Evolutionary conservation across 2,329 filamentous ascomycete species (phyloP), one percentile per base, ranked within the genome.

Genomic region (Ophiostoma angusticollis): DNA sequence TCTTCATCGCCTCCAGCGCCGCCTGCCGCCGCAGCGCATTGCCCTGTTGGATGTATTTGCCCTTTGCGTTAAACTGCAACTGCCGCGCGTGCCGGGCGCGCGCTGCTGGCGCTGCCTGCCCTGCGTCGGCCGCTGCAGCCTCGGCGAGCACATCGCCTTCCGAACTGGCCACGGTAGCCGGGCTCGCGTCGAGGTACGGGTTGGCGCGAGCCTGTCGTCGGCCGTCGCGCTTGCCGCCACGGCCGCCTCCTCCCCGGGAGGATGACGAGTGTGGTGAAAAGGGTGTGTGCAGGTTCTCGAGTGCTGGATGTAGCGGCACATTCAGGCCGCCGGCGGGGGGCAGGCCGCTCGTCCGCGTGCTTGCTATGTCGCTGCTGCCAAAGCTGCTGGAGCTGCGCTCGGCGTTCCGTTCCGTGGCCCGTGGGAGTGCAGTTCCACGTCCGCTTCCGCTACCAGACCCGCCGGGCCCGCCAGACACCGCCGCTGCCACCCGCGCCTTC

Each of bases 1-100:
- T 87, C 61, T 96, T 96, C 78, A 98, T 89, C 45, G 80, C 80
- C 64, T 98, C 93, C 21, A 98, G 67, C 36, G 82, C 80, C 30
- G 81, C 85, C 60, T 95, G 87, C 44, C 85, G 75, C 45, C 91
- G 79, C 37, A 95, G 64, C 41, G 87, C 87, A 56, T 84, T 89
- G 7, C 84, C 91, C 60, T 96, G 89, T 47, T 86, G 80, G 44
- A 96, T 94, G 54, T 94, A 96, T 69, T 96, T 96, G 38, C 91
- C 91, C 58, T 93, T 93, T 50, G 87, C 79, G 52, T 95, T 94
- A 66, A 98, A 96, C 11, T 85, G 64, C 14, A 98, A 68, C 47
- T 84, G 78, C 43, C 84, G 78, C 9, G 84, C 73, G 46, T 82
- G 70, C 36, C 86, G 72, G 27, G 71, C 66, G 50, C 80, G 83